These are phyloP conservation scores for Curvularia spicifera DNA, from an alignment of 2,329 filamentous ascomycete genomes.

Conservation along the genomic window DNA sequence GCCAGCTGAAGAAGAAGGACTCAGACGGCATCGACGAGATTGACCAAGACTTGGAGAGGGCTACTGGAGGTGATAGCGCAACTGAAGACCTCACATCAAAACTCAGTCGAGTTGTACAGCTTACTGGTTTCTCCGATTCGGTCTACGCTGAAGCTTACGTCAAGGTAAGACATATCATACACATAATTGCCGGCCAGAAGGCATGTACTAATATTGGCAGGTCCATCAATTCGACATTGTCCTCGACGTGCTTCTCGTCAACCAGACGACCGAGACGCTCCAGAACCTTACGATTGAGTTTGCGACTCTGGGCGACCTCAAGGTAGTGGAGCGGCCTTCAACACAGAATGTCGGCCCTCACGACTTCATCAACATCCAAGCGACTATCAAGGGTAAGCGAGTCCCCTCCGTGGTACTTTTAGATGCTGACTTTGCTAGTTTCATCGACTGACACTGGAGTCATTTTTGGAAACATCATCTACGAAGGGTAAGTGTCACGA, in stretches of 20 bases:
- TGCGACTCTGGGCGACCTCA: slow-evolving; percentile 95
- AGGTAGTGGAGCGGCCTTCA: slow-evolving; percentile 94
- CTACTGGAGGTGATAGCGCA: slow-evolving; percentile 85
- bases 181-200: not conserved
- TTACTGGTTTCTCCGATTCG: slow-evolving; percentile 96
- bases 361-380: slow-evolving; percentile 98
- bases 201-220: slow-evolving; percentile 25
- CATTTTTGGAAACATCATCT: slow-evolving; percentile 98
- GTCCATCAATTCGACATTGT: slow-evolving; percentile 98
- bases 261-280: slow-evolving; percentile 94
- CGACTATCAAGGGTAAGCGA: slow-evolving; percentile 94
- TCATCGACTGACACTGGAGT: slow-evolving; percentile 97
- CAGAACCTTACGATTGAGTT: slow-evolving; percentile 98
- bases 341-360: slow-evolving; percentile 95
- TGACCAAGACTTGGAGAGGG: slow-evolving; percentile 88
- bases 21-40: slow-evolving; percentile 83
- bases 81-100: slow-evolving; percentile 91
- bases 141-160: slow-evolving; percentile 99
- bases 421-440: slow-evolving; percentile 57
- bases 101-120: slow-evolving; percentile 91
- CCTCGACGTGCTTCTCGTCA: slow-evolving; percentile 92
- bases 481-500: slow-evolving; percentile 69
- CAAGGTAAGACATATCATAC: slow-evolving; percentile 61
- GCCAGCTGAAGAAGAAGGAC: slow-evolving; percentile 88
- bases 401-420: not conserved